A percentile compares a stretch with the other conserved stretches of the same genome.
Conservation (phyloP, 495 filamentous ascomycete species). For the Friedmanniomyces simplex region DNA sequence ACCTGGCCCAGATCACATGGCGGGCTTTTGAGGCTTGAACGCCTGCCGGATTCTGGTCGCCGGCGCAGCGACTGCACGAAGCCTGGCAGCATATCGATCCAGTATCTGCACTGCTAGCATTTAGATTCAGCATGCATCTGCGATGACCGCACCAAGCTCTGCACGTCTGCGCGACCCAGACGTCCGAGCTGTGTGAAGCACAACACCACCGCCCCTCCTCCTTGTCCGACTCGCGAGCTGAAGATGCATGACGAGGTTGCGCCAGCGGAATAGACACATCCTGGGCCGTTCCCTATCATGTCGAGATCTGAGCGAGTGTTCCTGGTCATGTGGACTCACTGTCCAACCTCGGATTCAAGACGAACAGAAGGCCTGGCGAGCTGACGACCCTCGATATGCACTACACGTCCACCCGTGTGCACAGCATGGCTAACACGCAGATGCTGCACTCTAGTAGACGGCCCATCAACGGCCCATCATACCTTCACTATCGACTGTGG, state of each 20-base stretch:
- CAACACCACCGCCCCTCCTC: too few species aligned
- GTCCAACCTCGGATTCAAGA: background rate
- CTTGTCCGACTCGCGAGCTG: too few species aligned
- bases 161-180: too few species aligned
- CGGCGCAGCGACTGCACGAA: background rate
- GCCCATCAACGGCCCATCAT: too few species aligned
- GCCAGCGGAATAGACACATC: too few species aligned
- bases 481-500: too few species aligned
- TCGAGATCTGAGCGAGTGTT: background rate
- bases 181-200: too few species aligned
- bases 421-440: background rate
- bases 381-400: background rate
- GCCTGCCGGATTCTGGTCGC: background rate
- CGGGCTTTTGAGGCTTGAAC: too few species aligned
- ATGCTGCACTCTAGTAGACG: background rate
- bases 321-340: background rate
- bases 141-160: background rate
- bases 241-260: too few species aligned
- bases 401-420: background rate
- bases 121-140: background rate
- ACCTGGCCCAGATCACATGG: too few species aligned
- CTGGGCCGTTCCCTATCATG: too few species aligned
- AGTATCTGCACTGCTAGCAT: too few species aligned
- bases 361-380: background rate
- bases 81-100: background rate